These are phyloP conservation scores for Floccularia luteovirens DNA, from an alignment of 768 basidiomycete genomes.

Conservation along the genomic window DNA sequence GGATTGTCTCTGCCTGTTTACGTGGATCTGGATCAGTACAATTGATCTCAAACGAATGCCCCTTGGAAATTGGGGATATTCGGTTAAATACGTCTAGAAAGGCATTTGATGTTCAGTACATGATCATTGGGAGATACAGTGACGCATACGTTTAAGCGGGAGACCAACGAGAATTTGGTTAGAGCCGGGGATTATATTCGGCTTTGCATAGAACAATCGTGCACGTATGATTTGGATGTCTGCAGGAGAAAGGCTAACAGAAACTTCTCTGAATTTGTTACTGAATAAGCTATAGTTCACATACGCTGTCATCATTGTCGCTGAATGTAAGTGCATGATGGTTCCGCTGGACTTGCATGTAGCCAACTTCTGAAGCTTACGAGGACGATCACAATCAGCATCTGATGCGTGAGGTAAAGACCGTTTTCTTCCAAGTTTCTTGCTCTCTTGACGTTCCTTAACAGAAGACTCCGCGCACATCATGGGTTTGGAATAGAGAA, in stretches of 20 bases:
- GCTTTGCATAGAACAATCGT: conserved; percentile 63
- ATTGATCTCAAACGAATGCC: conserved; percentile 14
- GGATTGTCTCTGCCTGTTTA: conserved; percentile 38
- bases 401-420: background rate
- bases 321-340: too few species aligned
- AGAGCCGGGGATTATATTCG: conserved; percentile 41
- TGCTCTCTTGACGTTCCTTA: conserved; percentile 10
- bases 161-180: conserved; percentile 54
- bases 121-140: background rate
- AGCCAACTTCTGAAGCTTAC: too few species aligned
- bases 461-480: conserved; percentile 1
- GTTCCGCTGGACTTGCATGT: too few species aligned
- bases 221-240: too few species aligned
- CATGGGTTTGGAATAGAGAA: conserved; percentile 31
- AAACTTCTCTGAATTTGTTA: too few species aligned
- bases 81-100: conserved; percentile 58
- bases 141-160: conserved; percentile 52
- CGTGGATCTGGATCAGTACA: conserved; percentile 38
- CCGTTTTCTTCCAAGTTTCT: background rate
- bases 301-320: too few species aligned
- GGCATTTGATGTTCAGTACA: background rate
- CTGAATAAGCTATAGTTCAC: too few species aligned
- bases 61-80: conserved; percentile 36
- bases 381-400: too few species aligned
- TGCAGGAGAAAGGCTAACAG: too few species aligned